These are phyloP conservation scores for Tagetes erecta DNA, from an alignment of 129 eudicot species.

Conservation along the genomic window DNA sequence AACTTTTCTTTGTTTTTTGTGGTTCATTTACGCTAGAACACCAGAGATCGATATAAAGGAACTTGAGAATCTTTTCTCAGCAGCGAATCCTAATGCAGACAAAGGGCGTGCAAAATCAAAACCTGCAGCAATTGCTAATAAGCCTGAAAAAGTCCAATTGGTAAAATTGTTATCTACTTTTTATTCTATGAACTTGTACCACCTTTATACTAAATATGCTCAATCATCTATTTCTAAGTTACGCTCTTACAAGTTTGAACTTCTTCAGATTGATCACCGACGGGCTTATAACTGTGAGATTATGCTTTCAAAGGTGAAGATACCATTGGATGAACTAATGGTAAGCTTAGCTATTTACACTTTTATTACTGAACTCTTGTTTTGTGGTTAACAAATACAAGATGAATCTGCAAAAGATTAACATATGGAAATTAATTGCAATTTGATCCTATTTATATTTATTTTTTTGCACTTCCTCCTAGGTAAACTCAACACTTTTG, in stretches of 20 bases:
- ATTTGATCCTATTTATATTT: neutral
- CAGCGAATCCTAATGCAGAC: constrained; percentile 52
- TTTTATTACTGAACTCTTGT: constrained; percentile 3
- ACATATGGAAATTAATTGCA: neutral
- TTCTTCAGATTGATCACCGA: constrained; percentile 74
- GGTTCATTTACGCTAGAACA: constrained; percentile 45
- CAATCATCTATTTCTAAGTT: neutral
- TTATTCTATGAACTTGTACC: constrained; percentile 8
- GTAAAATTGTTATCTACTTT: constrained; percentile 39
- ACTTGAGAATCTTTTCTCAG: constrained; percentile 90
- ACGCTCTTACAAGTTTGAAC: neutral
- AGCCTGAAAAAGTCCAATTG: constrained; percentile 84
- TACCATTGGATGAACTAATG: constrained; percentile 85
- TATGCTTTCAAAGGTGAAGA: constrained; percentile 92
- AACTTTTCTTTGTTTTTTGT: constrained; percentile 14
- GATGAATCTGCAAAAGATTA: neutral
- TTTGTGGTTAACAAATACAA: neutral
- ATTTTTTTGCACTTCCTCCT: neutral
- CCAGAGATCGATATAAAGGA: constrained; percentile 85
- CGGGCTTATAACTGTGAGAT: constrained; percentile 97
- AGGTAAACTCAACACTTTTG: neutral
- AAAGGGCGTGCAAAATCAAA: constrained; percentile 44
- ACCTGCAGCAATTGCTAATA: constrained; percentile 48
- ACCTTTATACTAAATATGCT: neutral
- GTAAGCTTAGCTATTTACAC: constrained; percentile 46